A percentile compares a stretch with the other conserved stretches of the same genome.
These are phyloP conservation scores for Rhynchospora tenuis DNA, from an alignment of 176 grass and related monocot genomes.

Conservation along the genomic window DNA sequence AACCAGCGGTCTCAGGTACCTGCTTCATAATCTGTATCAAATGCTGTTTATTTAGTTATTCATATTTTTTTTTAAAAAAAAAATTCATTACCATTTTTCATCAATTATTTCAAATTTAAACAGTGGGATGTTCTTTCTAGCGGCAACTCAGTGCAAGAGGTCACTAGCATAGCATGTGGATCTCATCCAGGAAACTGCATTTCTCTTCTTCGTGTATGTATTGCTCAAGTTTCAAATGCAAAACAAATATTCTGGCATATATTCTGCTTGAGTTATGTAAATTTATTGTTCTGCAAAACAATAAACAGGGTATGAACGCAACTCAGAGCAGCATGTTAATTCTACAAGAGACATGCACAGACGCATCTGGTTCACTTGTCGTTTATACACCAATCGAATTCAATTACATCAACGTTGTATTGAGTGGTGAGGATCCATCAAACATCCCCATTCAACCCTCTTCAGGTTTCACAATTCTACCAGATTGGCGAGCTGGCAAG, in stretches of 20 bases:
- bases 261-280: neutral
- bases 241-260: neutral
- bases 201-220: constrained; percentile 65
- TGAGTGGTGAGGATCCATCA: constrained; percentile 87
- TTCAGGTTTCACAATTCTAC: constrained; percentile 58
- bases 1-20: constrained; percentile 70
- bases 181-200: constrained; percentile 78
- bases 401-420: constrained; percentile 65
- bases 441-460: constrained; percentile 57
- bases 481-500: constrained; percentile 16
- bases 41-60: neutral
- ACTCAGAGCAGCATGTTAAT: constrained; percentile 80
- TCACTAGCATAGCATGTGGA: constrained; percentile 59
- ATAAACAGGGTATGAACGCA: constrained; percentile 39
- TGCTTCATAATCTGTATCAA: neutral
- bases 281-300: neutral
- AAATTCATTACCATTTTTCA: neutral
- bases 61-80: neutral
- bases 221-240: neutral
- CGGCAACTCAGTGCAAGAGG: constrained; percentile 71
- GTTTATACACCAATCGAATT: constrained; percentile 77
- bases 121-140: constrained; percentile 89
- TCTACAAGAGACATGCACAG: constrained; percentile 91
- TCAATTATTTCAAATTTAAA: neutral
- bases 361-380: constrained; percentile 59